Base-by-base conservation (phyloP, 805 yeast genomes). In the Starmera dryadoides region DNA sequence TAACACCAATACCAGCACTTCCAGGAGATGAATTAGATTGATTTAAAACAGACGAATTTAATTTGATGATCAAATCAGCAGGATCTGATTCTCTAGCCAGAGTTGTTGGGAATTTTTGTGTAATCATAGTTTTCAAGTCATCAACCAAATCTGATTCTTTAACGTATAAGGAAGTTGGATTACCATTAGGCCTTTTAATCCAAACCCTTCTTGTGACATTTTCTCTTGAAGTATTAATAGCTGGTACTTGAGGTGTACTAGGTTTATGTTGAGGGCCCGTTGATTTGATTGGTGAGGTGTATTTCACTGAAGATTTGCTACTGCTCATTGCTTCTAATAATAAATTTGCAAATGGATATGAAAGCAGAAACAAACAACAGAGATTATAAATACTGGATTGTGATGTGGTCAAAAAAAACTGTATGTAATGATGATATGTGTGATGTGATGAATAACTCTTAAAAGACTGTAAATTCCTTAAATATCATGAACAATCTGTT, bases 111-210 rank as follows among this genome's bases (percentile, higher is more conserved):
- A 73, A 83, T 49, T 81, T 84, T 34, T 62, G 63, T 29, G 79
- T 59, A 1, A 89, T 70, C 42, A 77, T 70, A 10, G 70, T 63
- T 52, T 89, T 89, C 49, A 89, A 64, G 58, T 91, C 96, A 58
- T 89, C 98, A 5, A 89, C 72, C 1, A 88, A 70, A 53, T 85
- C 91, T 17, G 59, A 54, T 23, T 76, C 76, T 15, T 68, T 66
- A 16, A 85, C 81, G 42, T 68, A 55, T 6, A 89, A 60, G 1
- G 94, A 75, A 0, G 96, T 86, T 3, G 97, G 84, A 7, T 68
- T 69, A 2, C 76, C 76, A 18, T 62, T 59, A 0, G 65, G 62
- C 31, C 70, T 59, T 39, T 59, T 69, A 6, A 79, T 73, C 86
- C 86, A 79, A 1, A 79, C 69, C 36, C 86, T 53, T 46, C 64